These are phyloP conservation scores for Aspergillus costaricaensis DNA, from an alignment of 2,329 filamentous ascomycete genomes.

Conservation along the genomic window DNA sequence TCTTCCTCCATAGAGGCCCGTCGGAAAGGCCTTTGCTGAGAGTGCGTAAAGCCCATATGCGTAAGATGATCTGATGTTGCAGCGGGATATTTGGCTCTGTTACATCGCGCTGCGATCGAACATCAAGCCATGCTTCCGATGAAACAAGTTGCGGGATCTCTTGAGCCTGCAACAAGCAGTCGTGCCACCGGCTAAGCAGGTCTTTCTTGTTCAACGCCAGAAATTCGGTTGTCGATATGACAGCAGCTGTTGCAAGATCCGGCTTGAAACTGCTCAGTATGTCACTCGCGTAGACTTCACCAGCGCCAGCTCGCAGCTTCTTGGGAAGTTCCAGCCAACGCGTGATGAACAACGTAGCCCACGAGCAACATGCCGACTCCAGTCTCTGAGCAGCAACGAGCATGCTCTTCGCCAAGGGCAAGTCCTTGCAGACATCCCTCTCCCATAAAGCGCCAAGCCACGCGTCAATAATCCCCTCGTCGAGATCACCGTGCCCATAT, in stretches of 20 bases:
- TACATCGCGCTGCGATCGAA: slow-evolving; percentile 6
- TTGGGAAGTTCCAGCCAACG: slow-evolving; percentile 25
- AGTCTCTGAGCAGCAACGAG: slow-evolving; percentile 30
- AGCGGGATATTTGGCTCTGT: slow-evolving; percentile 11
- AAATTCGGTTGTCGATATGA: slow-evolving; percentile 37
- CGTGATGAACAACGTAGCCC: slow-evolving; percentile 32
- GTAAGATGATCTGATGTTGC: slow-evolving; percentile 34
- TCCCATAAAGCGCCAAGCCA: slow-evolving; percentile 36
- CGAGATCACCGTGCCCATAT: slow-evolving; percentile 36
- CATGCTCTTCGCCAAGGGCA: slow-evolving; percentile 33
- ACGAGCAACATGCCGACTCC: slow-evolving; percentile 15
- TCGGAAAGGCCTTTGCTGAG: slow-evolving; percentile 26
- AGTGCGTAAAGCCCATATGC: slow-evolving; percentile 36
- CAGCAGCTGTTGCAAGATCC: slow-evolving; percentile 27
- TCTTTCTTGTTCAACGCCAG: slow-evolving; percentile 26
- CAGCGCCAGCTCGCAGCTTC: slow-evolving; percentile 6
- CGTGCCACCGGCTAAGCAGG: slow-evolving; percentile 35
- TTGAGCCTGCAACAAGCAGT: slow-evolving; percentile 26
- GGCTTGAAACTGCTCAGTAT: slow-evolving; percentile 29
- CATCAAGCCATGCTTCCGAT: slow-evolving; percentile 30
- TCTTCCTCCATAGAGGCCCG: slow-evolving; percentile 23
- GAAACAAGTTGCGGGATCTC: slow-evolving; percentile 25
- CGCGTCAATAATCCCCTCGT: slow-evolving; percentile 27
- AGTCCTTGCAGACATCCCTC: slow-evolving; percentile 15
- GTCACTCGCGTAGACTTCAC: slow-evolving; percentile 17